Conservation (phyloP, 768 basidiomycete genomes). For the Boletales sp. region DNA sequence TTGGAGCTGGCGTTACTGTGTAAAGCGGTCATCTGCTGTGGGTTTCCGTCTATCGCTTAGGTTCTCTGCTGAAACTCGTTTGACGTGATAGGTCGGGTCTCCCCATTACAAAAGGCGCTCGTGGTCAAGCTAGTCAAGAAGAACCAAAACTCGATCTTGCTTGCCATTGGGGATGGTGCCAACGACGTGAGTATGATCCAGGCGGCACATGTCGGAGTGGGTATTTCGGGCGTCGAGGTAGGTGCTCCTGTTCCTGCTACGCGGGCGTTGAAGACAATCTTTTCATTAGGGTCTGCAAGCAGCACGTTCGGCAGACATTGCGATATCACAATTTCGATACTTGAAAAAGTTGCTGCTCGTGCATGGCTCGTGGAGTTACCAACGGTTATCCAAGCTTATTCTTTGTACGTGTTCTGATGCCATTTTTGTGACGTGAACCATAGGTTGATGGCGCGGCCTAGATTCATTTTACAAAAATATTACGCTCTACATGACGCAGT, state of each 20-base stretch:
- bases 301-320: slow-evolving; percentile 93
- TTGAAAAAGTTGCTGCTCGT: slow-evolving; percentile 93
- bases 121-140: slow-evolving; percentile 99
- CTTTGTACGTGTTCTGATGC: slow-evolving; percentile 61
- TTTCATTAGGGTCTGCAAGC: slow-evolving; percentile 87
- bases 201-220: slow-evolving; percentile 95
- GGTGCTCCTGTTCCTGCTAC: slow-evolving; percentile 5
- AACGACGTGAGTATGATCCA: slow-evolving; percentile 99
- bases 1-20: slow-evolving; percentile 96
- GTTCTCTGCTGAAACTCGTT: no score
- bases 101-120: slow-evolving; percentile 93
- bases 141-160: slow-evolving; percentile 87
- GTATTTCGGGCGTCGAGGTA: slow-evolving; percentile 96
- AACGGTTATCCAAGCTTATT: slow-evolving; percentile 90
- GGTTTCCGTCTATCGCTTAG: not conserved
- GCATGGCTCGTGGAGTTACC: slow-evolving; percentile 99
- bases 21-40: slow-evolving; percentile 97
- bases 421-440: not conserved
- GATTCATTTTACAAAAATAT: slow-evolving; percentile 99
- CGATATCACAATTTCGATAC: slow-evolving; percentile 96
- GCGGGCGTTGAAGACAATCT: not conserved
- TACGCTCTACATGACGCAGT: slow-evolving; percentile 95
- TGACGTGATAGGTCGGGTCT: slow-evolving; percentile 74
- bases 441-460: slow-evolving; percentile 29
- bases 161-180: slow-evolving; percentile 96